Evolutionary conservation across 495 filamentous ascomycete genomes (phyloP).

Genomic region (Bacidia rubella): DNA sequence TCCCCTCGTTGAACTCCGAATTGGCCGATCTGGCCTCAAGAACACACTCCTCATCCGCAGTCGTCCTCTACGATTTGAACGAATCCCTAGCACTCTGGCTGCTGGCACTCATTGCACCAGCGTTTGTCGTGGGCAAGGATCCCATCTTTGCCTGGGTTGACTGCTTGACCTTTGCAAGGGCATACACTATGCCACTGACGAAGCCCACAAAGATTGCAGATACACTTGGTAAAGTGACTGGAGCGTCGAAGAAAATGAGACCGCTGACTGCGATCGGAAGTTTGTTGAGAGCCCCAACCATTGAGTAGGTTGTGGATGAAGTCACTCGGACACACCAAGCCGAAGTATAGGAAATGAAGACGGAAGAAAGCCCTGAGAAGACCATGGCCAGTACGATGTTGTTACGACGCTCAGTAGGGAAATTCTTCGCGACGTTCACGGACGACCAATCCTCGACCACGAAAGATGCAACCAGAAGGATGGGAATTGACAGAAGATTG

Average conservation of each 20-base stretch:
- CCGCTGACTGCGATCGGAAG: conserved; percentile 85
- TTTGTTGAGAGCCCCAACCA: conserved; percentile 98
- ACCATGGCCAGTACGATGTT: conserved; percentile 75
- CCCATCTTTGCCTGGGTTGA: conserved; percentile 40
- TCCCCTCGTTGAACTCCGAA: background rate
- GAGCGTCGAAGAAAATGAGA: conserved; percentile 87
- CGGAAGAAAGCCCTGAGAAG: conserved; percentile 80
- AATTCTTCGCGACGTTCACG: conserved; percentile 73
- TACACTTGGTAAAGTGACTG: conserved; percentile 82
- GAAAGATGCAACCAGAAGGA: conserved; percentile 71
- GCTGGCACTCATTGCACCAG: conserved; percentile 72
- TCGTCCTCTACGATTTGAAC: conserved; percentile 36
- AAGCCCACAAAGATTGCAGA: conserved; percentile 84
- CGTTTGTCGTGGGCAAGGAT: conserved; percentile 53
- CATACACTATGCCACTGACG: conserved; percentile 79
- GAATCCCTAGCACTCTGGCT: conserved; percentile 83
- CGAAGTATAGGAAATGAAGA: conserved; percentile 97
- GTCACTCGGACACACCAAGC: conserved; percentile 98
- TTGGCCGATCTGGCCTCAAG: background rate
- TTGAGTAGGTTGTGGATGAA: conserved; percentile 91
- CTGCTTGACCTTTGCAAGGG: conserved; percentile 84
- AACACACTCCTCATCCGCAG: background rate
- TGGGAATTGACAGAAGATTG: conserved; percentile 93
- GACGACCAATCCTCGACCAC: conserved; percentile 85
- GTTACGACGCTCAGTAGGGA: conserved; percentile 64